Evolutionary conservation across 1,139 yeast genomes (phyloP).

Genomic region (Yamadazyma dendronema): DNA sequence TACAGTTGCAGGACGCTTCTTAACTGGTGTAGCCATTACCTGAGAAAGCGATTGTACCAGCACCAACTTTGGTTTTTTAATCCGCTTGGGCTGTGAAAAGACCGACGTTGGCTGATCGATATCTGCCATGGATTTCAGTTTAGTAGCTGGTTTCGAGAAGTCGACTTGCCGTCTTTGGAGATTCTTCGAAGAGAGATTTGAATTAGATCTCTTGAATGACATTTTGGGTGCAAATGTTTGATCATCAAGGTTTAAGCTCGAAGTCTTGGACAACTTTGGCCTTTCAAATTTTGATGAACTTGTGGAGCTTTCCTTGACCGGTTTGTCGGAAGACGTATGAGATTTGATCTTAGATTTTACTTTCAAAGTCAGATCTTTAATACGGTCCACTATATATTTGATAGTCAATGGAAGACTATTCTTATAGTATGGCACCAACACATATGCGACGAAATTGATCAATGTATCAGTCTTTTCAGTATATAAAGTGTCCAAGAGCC

Average conservation of each 20-base stretch:
- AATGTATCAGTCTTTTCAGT: conserved; percentile 30
- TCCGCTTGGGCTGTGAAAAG: conserved; percentile 9
- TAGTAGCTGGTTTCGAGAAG: conserved; percentile 17
- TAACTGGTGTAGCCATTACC: conserved; percentile 17
- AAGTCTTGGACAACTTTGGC: conserved; percentile 4
- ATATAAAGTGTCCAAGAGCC: conserved; percentile 53
- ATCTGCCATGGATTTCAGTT: conserved; percentile 11
- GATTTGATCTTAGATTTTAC: too few species aligned
- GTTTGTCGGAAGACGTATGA: neutral
- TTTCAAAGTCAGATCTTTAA: conserved; percentile 49
- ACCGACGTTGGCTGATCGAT: conserved; percentile 6
- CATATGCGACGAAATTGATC: conserved; percentile 52
- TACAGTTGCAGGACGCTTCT: conserved; percentile 4
- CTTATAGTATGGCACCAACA: conserved; percentile 53
- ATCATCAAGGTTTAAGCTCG: conserved; percentile 14
- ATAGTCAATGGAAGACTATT: conserved; percentile 48
- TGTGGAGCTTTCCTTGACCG: too few species aligned
- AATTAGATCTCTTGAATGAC: conserved; percentile 40
- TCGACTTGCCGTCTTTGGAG: conserved; percentile 50
- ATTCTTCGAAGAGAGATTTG: conserved; percentile 41
- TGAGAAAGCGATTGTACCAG: conserved; percentile 11
- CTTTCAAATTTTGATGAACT: conserved; percentile 3
- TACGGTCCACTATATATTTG: conserved; percentile 45
- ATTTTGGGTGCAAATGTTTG: conserved; percentile 30
- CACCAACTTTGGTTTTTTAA: conserved; percentile 9